These are phyloP conservation scores for Pisolithus orientalis DNA, from an alignment of 768 basidiomycete genomes.

Conservation along the genomic window DNA sequence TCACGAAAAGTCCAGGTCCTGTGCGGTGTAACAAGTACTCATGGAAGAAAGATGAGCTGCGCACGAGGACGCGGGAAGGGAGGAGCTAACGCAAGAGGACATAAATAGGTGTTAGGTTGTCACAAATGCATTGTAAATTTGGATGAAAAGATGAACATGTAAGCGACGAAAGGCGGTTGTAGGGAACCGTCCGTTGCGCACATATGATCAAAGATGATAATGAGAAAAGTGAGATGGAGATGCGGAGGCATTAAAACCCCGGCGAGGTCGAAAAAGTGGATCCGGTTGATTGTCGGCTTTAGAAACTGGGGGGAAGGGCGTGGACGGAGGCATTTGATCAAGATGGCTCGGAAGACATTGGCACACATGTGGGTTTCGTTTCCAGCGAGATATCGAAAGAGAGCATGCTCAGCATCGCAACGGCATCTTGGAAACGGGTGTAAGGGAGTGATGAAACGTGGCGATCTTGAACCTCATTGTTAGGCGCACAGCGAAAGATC, in stretches of 20 bases:
- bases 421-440: constrained; percentile 6
- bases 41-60: not conserved
- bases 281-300: constrained; percentile 16
- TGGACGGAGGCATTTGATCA: constrained; percentile 11
- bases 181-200: constrained; percentile 24
- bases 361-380: not conserved
- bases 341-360: constrained; percentile 11
- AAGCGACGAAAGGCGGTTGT: constrained; percentile 13
- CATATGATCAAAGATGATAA: constrained; percentile 21
- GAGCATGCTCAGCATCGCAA: constrained; percentile 6
- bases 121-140: constrained; percentile 27
- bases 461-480: constrained; percentile 5
- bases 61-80: not conserved
- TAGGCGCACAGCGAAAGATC: constrained; percentile 7
- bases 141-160: constrained; percentile 9
- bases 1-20: constrained; percentile 12
- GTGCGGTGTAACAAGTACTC: constrained; percentile 6
- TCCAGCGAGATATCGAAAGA: constrained; percentile 6
- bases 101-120: constrained; percentile 23
- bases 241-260: constrained; percentile 6
- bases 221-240: constrained; percentile 1
- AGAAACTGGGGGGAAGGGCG: constrained; percentile 5
- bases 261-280: constrained; percentile 26
- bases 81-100: constrained; percentile 23
- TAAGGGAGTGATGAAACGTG: constrained; percentile 10